A percentile compares a stretch with the other conserved stretches of the same genome.
Conservation (phyloP, 441 rosid species). For the Populus trichocarpa region DNA sequence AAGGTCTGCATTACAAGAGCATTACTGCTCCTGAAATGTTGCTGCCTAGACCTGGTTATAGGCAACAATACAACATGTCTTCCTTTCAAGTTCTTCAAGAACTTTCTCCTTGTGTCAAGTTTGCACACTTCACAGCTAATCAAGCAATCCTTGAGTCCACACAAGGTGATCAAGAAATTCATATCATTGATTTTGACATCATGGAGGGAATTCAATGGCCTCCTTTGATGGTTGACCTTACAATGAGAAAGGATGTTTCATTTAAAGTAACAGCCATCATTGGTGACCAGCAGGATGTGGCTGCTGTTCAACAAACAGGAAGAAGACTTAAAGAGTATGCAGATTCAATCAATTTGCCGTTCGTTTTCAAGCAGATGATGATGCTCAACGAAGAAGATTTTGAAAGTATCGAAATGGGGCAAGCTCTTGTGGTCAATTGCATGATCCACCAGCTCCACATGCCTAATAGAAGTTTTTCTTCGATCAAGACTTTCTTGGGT, state of each 20-base stretch:
- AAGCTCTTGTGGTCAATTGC: conserved; percentile 23
- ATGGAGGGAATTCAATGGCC: conserved; percentile 37
- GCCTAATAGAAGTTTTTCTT: conserved; percentile 12
- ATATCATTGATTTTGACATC: conserved; percentile 31
- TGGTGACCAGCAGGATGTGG: neutral
- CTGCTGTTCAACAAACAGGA: conserved; percentile 15
- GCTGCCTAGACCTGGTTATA: conserved; percentile 6
- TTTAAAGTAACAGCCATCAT: conserved; percentile 17
- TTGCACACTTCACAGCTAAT: conserved; percentile 32
- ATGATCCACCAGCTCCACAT: conserved; percentile 31
- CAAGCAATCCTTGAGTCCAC: conserved; percentile 35
- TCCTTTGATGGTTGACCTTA: conserved; percentile 29
- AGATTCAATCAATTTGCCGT: conserved; percentile 13
- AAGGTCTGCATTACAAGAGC: conserved; percentile 24
- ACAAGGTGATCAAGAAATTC: conserved; percentile 14
- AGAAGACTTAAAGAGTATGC: conserved; percentile 25
- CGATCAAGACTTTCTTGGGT: conserved; percentile 21
- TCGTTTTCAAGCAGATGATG: conserved; percentile 13
- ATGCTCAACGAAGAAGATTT: conserved; percentile 17
- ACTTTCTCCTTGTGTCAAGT: conserved; percentile 29
- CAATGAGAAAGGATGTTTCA: neutral
- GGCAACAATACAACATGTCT: conserved; percentile 5
- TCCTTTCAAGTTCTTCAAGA: conserved; percentile 30
- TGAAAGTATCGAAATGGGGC: neutral
- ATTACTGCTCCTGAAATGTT: neutral